These are phyloP conservation scores for Syzygium oleosum DNA, from an alignment of 345 rosid genomes.

Conservation along the genomic window DNA sequence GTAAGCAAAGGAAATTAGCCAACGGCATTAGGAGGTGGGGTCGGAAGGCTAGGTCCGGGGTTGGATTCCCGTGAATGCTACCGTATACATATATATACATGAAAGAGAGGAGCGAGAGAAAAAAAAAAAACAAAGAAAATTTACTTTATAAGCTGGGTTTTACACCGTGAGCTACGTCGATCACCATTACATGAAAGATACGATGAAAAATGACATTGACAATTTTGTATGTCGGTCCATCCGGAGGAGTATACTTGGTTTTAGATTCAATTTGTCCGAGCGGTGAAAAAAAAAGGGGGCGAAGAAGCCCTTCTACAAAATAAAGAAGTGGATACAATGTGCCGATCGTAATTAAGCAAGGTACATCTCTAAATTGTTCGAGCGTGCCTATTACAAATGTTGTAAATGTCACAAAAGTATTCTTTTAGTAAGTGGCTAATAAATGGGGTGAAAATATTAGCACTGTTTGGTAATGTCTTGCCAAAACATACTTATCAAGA, in stretches of 20 bases:
- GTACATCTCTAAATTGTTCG: background rate
- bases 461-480: background rate
- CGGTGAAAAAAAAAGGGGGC: background rate
- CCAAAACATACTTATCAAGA: background rate
- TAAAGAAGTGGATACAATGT: background rate
- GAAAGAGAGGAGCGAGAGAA: no score
- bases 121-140: no score
- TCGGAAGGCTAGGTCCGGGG: no score
- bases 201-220: background rate
- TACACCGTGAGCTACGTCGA: background rate
- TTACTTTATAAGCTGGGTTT: background rate
- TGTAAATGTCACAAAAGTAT: accelerated
- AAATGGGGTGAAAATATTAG: background rate
- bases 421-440: background rate
- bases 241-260: background rate
- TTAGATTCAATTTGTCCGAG: background rate
- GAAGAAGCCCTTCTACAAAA: background rate
- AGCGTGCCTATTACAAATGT: background rate
- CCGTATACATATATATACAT: no score
- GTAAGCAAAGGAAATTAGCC: no score
- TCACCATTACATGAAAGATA: background rate
- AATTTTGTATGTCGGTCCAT: background rate
- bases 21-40: no score
- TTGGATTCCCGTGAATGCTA: no score
- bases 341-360: background rate